Evolutionary conservation across 208 protist species (phyloP), one percentile per base, ranked within the genome.

Genomic region (Herpetomonas samuelpessoai): DNA sequence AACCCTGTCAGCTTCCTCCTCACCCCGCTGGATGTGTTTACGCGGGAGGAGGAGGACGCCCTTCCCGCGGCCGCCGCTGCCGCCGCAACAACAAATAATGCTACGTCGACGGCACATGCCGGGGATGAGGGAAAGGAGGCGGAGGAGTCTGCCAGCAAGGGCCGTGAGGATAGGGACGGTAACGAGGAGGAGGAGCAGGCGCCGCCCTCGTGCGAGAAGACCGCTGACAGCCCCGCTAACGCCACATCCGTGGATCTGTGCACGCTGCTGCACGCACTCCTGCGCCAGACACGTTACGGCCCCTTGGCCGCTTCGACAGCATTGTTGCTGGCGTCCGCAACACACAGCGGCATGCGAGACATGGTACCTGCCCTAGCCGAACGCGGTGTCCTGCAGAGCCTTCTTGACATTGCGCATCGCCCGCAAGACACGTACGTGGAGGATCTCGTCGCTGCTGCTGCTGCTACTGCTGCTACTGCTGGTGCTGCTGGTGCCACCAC

Each of bases 271-370:
- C 79, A 76, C 55, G 76, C 76, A 35, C 76, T 90, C 29, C 75
- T 76, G 25, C 58, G 55, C 0, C 79, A 88, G 66, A 79, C 71
- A 1, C 76, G 79, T 45, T 91, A 91, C 64, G 71, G 74, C 44
- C 56, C 62, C 7, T 59, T 96, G 3, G 47, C 86, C 25, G 61
- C 71, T 1, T 62, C 74, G 3, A 76, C 78, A 2, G 65, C 87
- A 41, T 62, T 64, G 0, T 66, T 92, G 39, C 70, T 96, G 29
- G 76, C 81, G 7, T 80, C 75, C 25, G 92, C 81, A 55, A 73
- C 86, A 28, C 86, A 96, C 71, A 75, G 80, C 78, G 92, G 84
- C 54, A 75, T 93, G 27, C 84, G 85, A 0, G 86, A 96, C 59
- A 89, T 93, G 66, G 84, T 91, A 21, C 90, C 86, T 0, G 69